Percentiles rank a stretch among this genome's conserved stretches.
Conservation (phyloP, 2,329 filamentous ascomycete species). For the Sporothrix luriei region DNA sequence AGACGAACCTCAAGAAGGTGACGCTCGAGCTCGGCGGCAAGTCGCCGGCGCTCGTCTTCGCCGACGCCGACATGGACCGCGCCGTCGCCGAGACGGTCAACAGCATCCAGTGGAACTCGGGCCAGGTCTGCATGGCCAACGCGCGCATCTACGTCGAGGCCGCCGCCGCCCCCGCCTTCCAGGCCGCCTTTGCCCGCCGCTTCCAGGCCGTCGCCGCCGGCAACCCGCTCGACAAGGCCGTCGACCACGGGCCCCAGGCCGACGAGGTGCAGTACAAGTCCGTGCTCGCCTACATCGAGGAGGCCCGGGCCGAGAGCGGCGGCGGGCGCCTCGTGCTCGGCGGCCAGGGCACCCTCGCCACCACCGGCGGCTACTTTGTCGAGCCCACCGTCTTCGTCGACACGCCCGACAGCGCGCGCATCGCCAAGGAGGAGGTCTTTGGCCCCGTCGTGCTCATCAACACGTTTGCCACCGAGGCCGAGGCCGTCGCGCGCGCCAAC, state of each 20-base stretch:
- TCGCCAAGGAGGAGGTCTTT: slow-evolving; percentile 57
- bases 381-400: slow-evolving; percentile 48
- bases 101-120: slow-evolving; percentile 49
- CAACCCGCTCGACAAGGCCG: slow-evolving; percentile 42
- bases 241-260: slow-evolving; percentile 50
- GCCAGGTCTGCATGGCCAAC: slow-evolving; percentile 55
- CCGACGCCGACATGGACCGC: slow-evolving; percentile 60
- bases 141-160: slow-evolving; percentile 52
- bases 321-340: slow-evolving; percentile 41
- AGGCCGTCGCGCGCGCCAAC: slow-evolving; percentile 54
- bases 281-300: slow-evolving; percentile 45
- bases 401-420: slow-evolving; percentile 44
- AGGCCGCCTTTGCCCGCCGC: slow-evolving; percentile 50
- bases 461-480: slow-evolving; percentile 55
- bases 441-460: slow-evolving; percentile 56
- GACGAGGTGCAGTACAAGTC: slow-evolving; percentile 49
- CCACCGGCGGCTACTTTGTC: slow-evolving; percentile 43
- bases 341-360: slow-evolving; percentile 35
- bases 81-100: slow-evolving; percentile 53
- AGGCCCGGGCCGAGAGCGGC: slow-evolving; percentile 42
- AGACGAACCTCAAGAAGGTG: slow-evolving; percentile 63
- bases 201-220: slow-evolving; percentile 46
- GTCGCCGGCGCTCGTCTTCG: slow-evolving; percentile 61
- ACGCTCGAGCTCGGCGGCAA: slow-evolving; percentile 64
- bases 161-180: slow-evolving; percentile 37